phyloP scores from a whole-genome alignment of 805 yeast species.

The Nakazawaea populi region DNA sequence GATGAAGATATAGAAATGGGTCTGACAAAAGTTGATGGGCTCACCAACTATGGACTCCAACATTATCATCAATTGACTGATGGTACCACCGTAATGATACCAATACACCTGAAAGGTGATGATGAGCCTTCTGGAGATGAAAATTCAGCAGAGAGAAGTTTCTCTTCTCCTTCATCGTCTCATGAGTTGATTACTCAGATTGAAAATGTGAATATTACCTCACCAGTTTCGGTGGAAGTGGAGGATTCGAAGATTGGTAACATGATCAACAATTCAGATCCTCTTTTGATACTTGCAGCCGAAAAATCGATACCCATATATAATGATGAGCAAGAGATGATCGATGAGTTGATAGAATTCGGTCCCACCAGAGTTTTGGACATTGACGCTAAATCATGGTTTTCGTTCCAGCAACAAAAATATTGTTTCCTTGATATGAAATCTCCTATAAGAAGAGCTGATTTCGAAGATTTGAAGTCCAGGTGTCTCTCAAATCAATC shows the following conservation, averaged over 20 bases:
- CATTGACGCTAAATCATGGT: conserved; percentile 1
- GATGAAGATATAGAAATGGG: conserved; percentile 6
- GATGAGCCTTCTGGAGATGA: neutral
- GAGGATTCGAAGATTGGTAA: conserved; percentile 21
- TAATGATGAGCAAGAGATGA: conserved; percentile 23
- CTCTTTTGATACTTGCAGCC: conserved; percentile 25
- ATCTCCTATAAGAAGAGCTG: neutral
- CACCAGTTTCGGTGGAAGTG: neutral
- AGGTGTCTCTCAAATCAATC: neutral
- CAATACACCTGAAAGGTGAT: neutral
- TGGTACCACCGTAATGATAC: neutral
- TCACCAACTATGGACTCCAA: neutral
- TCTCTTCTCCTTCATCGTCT: conserved; percentile 1
- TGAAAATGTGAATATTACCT: conserved; percentile 8
- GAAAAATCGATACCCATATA: conserved; percentile 33
- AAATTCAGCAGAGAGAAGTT: neutral
- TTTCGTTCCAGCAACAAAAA: neutral
- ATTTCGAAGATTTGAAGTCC: neutral
- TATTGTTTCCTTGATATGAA: neutral
- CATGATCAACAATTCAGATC: conserved; percentile 36
- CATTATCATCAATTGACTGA: neutral
- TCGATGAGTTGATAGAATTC: neutral
- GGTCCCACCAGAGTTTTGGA: neutral
- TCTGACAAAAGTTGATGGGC: conserved; percentile 5
- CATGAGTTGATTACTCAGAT: conserved; percentile 4